These are phyloP conservation scores for Croton laevigatus DNA, from an alignment of 441 rosid species.

Conservation along the genomic window DNA sequence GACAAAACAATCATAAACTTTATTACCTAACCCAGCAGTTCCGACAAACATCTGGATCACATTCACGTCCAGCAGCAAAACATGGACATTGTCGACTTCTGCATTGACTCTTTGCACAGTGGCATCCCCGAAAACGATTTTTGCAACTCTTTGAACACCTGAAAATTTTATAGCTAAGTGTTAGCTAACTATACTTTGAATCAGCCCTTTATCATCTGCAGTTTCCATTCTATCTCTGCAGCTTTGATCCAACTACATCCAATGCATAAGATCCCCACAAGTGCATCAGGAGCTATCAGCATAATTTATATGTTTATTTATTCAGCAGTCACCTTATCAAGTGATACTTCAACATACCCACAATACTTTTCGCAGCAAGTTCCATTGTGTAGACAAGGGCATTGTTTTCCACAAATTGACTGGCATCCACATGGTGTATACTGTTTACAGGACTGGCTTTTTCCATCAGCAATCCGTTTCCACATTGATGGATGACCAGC, in stretches of 20 bases:
- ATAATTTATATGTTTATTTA: slow-evolving; percentile 6
- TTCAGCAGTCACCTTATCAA: background rate
- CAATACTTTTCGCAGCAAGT: slow-evolving; percentile 96
- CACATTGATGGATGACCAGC: slow-evolving; percentile 73
- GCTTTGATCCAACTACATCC: background rate
- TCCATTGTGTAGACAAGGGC: slow-evolving; percentile 63
- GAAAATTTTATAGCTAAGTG: slow-evolving; percentile 28
- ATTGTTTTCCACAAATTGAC: slow-evolving; percentile 74
- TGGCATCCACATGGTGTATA: slow-evolving; percentile 89
- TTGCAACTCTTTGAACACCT: slow-evolving; percentile 87
- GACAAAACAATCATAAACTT: slow-evolving; percentile 14
- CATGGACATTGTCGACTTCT: slow-evolving; percentile 88
- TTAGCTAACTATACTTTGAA: slow-evolving; percentile 1
- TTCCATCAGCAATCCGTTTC: slow-evolving; percentile 63
- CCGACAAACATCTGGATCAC: slow-evolving; percentile 94
- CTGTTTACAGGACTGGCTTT: slow-evolving; percentile 58
- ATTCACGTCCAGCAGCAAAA: slow-evolving; percentile 89
- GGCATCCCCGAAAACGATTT: slow-evolving; percentile 89
- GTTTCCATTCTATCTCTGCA: background rate
- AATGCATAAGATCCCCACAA: slow-evolving; percentile 6
- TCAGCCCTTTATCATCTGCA: background rate
- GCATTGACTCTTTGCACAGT: slow-evolving; percentile 89
- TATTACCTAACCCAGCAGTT: slow-evolving; percentile 69
- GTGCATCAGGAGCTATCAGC: background rate
- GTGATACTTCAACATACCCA: slow-evolving; percentile 57